Base-by-base conservation (phyloP, 2,329 filamentous ascomycete species). In the Paracamarosporium sp. region DNA sequence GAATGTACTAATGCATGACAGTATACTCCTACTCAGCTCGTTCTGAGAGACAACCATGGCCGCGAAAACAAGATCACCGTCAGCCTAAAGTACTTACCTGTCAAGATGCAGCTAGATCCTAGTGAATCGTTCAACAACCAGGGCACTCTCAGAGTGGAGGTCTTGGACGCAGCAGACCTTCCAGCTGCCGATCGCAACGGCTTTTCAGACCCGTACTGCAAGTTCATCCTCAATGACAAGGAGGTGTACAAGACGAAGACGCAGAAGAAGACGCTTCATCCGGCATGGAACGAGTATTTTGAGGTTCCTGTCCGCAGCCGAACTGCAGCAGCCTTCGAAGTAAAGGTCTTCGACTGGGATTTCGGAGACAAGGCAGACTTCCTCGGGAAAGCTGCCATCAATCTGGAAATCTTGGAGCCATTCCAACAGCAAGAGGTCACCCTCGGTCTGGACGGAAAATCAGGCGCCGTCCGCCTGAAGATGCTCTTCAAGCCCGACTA, bases 111-210 rank as follows among this genome's bases (percentile, higher is more conserved):
- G 55, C 89, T 99, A 47, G 93, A 99, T 70, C 91, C 95, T 0
- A 92, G 89, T 69, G 95, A 99, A 79, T 97, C 93, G 71, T 97
- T 99, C 83, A 98, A 97, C 86, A 99, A 99, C 79, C 96, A 97
- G 87, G 95, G 95, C 58, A 93, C 88, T 57, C 88, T 99, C 22
- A 91, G 93, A 20, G 92, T 99, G n/a, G 93, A 98, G 69, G 85
- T 99, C 17, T 81, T 98, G 35, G 93, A 97, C 75, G 95, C 89
- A 17, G 81, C 86, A 8, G 89, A 97, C 58, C 85, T 99, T n/a
- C 95, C 95, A 7, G 89, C 95, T 1, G 94, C 94, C 27, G 95
- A 99, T 72, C 89, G 93, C 31, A 99, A 99, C 73, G 95, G 95
- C 66, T 98, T 90, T 84, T 97, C 93, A 69, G 95, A 99, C 72